phyloP scores from a whole-genome alignment of 495 filamentous ascomycete genomes.

The Pseudomonodictys pantanalensis region DNA sequence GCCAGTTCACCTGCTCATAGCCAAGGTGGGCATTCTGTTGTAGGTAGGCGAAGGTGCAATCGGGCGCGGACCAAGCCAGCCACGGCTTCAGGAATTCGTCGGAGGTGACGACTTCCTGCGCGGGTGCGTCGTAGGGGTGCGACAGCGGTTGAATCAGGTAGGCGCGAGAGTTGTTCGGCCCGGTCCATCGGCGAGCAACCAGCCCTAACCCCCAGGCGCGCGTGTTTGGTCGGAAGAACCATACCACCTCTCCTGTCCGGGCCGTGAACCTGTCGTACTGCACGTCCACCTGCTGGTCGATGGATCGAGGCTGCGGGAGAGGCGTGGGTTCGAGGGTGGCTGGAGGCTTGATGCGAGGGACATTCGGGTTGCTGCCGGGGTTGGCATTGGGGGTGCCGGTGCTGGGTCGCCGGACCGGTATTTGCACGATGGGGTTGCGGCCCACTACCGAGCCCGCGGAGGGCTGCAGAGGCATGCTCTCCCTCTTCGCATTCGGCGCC shows the following conservation, averaged over 20 bases:
- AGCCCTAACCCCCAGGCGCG: constrained; percentile 57
- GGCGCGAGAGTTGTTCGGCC: constrained; percentile 33
- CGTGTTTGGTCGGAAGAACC: constrained; percentile 43
- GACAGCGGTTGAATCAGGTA: constrained; percentile 52
- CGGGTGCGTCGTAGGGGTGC: constrained; percentile 45
- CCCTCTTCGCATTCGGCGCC: constrained; percentile 29
- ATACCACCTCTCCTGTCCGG: constrained; percentile 57
- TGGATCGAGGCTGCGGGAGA: constrained; percentile 41
- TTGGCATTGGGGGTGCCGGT: neutral
- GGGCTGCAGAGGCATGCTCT: constrained; percentile 21
- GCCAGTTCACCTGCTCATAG: constrained; percentile 56
- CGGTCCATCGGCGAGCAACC: constrained; percentile 44
- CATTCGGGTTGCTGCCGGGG: constrained; percentile 5
- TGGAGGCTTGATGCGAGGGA: constrained; percentile 13
- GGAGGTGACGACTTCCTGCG: constrained; percentile 39
- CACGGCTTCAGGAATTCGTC: constrained; percentile 53
- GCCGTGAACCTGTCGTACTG: constrained; percentile 51
- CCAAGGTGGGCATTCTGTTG: constrained; percentile 36
- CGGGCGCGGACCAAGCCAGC: constrained; percentile 61
- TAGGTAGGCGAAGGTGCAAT: constrained; percentile 35
- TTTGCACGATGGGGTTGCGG: constrained; percentile 15
- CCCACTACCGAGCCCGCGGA: neutral
- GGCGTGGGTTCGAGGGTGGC: constrained; percentile 36
- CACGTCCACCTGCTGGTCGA: constrained; percentile 47
- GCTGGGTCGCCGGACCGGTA: constrained; percentile 7